phyloP scores from a whole-genome alignment of 73 alveolate species.

The Symbiodinium natans region DNA sequence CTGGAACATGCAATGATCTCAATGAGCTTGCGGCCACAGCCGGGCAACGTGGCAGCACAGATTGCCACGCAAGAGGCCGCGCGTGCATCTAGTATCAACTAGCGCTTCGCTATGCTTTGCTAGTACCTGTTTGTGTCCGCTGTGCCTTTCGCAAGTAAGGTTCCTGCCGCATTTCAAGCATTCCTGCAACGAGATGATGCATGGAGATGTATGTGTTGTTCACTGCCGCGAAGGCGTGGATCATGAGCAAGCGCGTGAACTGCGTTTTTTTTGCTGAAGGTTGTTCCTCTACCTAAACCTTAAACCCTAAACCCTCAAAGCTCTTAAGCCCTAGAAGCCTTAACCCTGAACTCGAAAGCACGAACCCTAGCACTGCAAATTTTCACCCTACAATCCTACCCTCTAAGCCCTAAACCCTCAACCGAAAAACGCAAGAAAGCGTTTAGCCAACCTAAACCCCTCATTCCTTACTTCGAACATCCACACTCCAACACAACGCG shows the following conservation, averaged over 20 bases:
- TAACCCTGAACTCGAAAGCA: not conserved
- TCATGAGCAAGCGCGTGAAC: not conserved
- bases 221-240: conserved; percentile 52
- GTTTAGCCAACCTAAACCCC: not conserved
- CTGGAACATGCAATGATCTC: not conserved
- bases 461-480: not conserved
- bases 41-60: not conserved
- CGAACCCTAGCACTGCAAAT: not conserved
- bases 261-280: too few species aligned
- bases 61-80: not conserved
- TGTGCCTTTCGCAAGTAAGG: too few species aligned
- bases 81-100: not conserved
- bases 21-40: not conserved
- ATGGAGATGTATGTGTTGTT: conserved; percentile 40
- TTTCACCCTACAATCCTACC: not conserved
- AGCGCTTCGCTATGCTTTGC: not conserved
- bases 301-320: too few species aligned
- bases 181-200: not conserved
- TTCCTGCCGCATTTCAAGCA: not conserved
- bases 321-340: too few species aligned
- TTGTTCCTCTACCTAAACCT: too few species aligned
- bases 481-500: too few species aligned
- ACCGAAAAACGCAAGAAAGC: not conserved
- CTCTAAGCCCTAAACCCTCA: not conserved
- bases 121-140: too few species aligned